phyloP scores from a whole-genome alignment of 768 basidiomycete genomes.

The Boletus edulis region DNA sequence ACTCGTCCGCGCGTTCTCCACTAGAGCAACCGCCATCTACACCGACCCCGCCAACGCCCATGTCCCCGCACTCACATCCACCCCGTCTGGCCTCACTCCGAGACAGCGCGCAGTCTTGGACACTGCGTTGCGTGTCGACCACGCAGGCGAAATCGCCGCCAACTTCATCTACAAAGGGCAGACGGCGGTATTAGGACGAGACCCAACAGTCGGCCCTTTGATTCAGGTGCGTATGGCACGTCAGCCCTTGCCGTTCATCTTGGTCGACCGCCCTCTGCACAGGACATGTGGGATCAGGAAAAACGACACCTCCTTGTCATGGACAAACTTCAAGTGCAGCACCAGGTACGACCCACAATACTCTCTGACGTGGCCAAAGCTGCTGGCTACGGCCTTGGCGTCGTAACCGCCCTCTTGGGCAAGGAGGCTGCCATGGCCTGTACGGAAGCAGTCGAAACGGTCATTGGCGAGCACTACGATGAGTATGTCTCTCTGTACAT shows the following conservation, averaged over 20 bases:
- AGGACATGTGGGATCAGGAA: conserved; percentile 99
- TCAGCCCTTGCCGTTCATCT: background rate
- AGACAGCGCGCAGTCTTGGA: conserved; percentile 53
- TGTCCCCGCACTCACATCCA: conserved; percentile 46
- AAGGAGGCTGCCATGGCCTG: conserved; percentile 97
- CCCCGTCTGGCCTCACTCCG: conserved; percentile 51
- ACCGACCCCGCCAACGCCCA: conserved; percentile 34
- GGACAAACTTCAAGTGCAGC: conserved; percentile 81
- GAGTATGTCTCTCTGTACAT: conserved; percentile 59
- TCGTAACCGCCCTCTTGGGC: conserved; percentile 81
- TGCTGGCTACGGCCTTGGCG: conserved; percentile 85
- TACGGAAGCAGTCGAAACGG: conserved; percentile 96
- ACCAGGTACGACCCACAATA: conserved; percentile 78
- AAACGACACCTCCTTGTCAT: conserved; percentile 87
- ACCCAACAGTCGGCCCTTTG: conserved; percentile 54
- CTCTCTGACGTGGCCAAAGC: conserved; percentile 83
- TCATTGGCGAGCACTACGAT: conserved; percentile 97
- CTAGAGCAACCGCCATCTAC: conserved; percentile 50
- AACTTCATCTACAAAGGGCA: conserved; percentile 96
- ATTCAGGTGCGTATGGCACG: conserved; percentile 59
- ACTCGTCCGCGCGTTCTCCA: conserved; percentile 19
- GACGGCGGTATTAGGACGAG: conserved; percentile 63
- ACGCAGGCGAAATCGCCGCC: conserved; percentile 93
- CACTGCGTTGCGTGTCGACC: conserved; percentile 83
- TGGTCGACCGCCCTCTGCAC: background rate